Conservation (phyloP, 1,284 basidiomycete genomes). For the Singerocomus inundabilis region DNA sequence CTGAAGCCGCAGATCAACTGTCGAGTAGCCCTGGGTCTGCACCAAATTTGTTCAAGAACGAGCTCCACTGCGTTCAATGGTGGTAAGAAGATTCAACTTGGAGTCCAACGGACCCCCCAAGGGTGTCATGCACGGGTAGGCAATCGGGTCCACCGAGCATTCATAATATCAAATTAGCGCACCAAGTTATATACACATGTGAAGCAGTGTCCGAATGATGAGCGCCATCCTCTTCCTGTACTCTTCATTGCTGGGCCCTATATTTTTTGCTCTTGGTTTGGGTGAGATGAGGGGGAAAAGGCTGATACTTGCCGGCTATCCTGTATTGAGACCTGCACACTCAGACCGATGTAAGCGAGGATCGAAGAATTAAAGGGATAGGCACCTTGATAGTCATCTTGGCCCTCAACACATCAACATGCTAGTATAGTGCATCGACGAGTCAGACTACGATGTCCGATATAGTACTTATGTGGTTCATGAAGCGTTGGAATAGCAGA, state of each 20-base stretch:
- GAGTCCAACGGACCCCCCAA: slow-evolving; percentile 75
- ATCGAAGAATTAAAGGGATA: slow-evolving; percentile 75
- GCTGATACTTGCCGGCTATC: slow-evolving; percentile 70
- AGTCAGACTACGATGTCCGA: background rate
- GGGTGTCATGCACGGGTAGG: slow-evolving; percentile 93
- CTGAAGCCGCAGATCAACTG: slow-evolving; percentile 56
- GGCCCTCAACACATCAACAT: slow-evolving; percentile 74
- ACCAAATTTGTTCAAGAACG: slow-evolving; percentile 92
- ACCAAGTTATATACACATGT: slow-evolving; percentile 78
- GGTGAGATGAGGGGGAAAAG: slow-evolving; percentile 3
- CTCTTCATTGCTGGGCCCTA: slow-evolving; percentile 70
- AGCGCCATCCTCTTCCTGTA: slow-evolving; percentile 75
- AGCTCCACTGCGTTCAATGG: slow-evolving; percentile 63
- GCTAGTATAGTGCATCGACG: slow-evolving; percentile 41
- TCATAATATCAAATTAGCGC: slow-evolving; percentile 4
- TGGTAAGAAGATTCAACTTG: slow-evolving; percentile 80
- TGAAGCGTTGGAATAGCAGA: slow-evolving; percentile 90
- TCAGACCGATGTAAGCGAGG: slow-evolving; percentile 72
- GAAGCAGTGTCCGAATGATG: slow-evolving; percentile 53
- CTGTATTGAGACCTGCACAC: slow-evolving; percentile 69
- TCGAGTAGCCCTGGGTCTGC: slow-evolving; percentile 88
- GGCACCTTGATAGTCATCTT: slow-evolving; percentile 50
- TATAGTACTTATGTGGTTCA: slow-evolving; percentile 54
- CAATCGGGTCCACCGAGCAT: no score
- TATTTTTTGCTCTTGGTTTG: slow-evolving; percentile 78